phyloP scores from a whole-genome alignment of 495 filamentous ascomycete genomes.

The Rhizodiscina lignyota region DNA sequence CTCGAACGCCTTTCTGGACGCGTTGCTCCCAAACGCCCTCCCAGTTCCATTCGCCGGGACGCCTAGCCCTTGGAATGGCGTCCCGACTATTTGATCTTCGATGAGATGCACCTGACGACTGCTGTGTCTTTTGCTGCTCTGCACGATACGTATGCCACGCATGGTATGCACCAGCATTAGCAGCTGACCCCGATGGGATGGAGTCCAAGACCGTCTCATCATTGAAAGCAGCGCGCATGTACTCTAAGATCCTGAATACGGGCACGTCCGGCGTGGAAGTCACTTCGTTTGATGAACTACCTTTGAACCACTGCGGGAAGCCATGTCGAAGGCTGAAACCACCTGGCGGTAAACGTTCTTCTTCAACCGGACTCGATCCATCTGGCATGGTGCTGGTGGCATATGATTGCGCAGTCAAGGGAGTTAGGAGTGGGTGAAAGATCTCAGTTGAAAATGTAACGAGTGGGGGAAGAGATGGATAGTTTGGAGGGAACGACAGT shows the following conservation, averaged over 20 bases:
- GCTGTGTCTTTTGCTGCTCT: background rate
- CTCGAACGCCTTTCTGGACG: slow-evolving; percentile 56
- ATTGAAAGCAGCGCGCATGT: slow-evolving; percentile 68
- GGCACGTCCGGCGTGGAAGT: no score
- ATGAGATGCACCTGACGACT: background rate
- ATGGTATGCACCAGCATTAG: slow-evolving; percentile 79
- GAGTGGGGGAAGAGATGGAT: slow-evolving; percentile 63
- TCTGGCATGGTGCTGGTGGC: slow-evolving; percentile 48
- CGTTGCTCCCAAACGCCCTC: slow-evolving; percentile 85
- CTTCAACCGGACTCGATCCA: slow-evolving; percentile 56
- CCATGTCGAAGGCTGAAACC: slow-evolving; percentile 78
- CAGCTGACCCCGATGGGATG: slow-evolving; percentile 64
- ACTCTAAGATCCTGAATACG: slow-evolving; percentile 51
- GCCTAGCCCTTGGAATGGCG: slow-evolving; percentile 23
- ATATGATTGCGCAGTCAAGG: slow-evolving; percentile 80
- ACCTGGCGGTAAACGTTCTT: slow-evolving; percentile 67
- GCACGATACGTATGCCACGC: slow-evolving; percentile 62
- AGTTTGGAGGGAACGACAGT: slow-evolving; percentile 67
- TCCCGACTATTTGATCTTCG: background rate
- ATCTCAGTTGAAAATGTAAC: slow-evolving; percentile 81
- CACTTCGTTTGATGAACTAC: background rate
- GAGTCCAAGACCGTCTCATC: slow-evolving; percentile 59
- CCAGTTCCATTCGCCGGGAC: slow-evolving; percentile 84
- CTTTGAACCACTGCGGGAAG: slow-evolving; percentile 71
- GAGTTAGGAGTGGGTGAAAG: slow-evolving; percentile 85